phyloP scores from a whole-genome alignment of 2,329 filamentous ascomycete species.

The Bipolaris cookei region DNA sequence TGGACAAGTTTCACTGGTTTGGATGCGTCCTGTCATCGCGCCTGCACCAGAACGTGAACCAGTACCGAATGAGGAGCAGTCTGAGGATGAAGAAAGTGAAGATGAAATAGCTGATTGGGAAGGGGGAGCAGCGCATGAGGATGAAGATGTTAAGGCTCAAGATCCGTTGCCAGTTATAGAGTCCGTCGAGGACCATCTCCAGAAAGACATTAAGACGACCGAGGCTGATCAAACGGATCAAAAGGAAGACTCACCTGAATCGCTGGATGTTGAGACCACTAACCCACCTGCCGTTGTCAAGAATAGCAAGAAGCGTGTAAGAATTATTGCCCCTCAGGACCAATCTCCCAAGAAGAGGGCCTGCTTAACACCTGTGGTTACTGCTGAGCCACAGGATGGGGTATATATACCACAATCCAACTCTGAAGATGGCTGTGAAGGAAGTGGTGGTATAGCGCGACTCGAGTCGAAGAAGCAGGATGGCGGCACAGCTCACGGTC shows the following conservation, averaged over 20 bases:
- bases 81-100: slow-evolving; percentile 15
- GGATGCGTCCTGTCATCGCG: slow-evolving; percentile 12
- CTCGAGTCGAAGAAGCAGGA: slow-evolving; percentile 16
- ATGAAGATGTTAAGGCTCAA: background rate
- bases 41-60: slow-evolving; percentile 9
- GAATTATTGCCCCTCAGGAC: slow-evolving; percentile 19
- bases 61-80: slow-evolving; percentile 1
- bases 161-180: background rate
- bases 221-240: background rate
- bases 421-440: slow-evolving; percentile 17
- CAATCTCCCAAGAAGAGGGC: slow-evolving; percentile 22
- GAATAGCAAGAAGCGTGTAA: slow-evolving; percentile 31
- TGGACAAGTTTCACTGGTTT: slow-evolving; percentile 18
- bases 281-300: background rate
- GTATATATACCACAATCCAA: slow-evolving; percentile 7
- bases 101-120: slow-evolving; percentile 6
- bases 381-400: background rate
- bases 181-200: background rate
- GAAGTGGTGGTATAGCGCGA: background rate
- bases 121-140: background rate
- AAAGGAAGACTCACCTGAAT: background rate
- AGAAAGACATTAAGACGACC: background rate
- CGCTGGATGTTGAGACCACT: background rate
- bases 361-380: slow-evolving; percentile 1
- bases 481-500: slow-evolving; percentile 5